Evolutionary conservation across 495 filamentous ascomycete genomes (phyloP).

Genomic region (Trichoderma asperelloides): DNA sequence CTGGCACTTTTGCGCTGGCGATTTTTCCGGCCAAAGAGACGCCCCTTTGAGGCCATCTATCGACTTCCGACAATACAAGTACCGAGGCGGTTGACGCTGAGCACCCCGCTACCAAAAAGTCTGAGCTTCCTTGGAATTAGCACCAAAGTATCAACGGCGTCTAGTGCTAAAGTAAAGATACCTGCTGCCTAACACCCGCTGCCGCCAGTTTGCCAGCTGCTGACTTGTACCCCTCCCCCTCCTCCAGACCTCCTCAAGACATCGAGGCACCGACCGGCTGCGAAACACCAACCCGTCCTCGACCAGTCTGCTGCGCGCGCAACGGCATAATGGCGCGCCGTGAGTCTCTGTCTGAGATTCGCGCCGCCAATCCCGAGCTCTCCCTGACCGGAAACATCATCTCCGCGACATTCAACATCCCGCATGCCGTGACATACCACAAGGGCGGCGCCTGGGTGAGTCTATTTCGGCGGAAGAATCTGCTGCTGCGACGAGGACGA

Average conservation of each 20-base stretch:
- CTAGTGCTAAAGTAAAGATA: neutral
- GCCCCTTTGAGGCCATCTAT: too few relatives aligned
- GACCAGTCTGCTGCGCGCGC: constrained; percentile 30
- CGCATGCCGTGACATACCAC: constrained; percentile 60
- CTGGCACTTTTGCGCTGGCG: too few relatives aligned
- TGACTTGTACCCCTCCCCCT: constrained; percentile 8
- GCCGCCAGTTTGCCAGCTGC: neutral
- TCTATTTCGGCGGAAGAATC: neutral
- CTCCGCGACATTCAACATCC: constrained; percentile 77
- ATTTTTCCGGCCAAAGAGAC: too few relatives aligned
- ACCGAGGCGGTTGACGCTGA: too few relatives aligned
- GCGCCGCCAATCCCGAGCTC: constrained; percentile 55
- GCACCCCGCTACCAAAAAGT: too few relatives aligned
- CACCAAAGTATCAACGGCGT: neutral
- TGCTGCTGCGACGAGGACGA: neutral
- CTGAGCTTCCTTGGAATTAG: neutral
- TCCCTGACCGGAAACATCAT: constrained; percentile 74
- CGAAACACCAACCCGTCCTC: constrained; percentile 20
- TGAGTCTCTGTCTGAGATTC: constrained; percentile 46
- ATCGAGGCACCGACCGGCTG: neutral
- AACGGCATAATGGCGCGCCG: constrained; percentile 30
- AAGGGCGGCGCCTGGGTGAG: constrained; percentile 69
- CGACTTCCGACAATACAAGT: too few relatives aligned
- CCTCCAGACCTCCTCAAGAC: neutral
- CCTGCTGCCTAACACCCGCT: neutral